Base-by-base conservation (phyloP, 768 basidiomycete genomes). In the Russula olivacea region DNA sequence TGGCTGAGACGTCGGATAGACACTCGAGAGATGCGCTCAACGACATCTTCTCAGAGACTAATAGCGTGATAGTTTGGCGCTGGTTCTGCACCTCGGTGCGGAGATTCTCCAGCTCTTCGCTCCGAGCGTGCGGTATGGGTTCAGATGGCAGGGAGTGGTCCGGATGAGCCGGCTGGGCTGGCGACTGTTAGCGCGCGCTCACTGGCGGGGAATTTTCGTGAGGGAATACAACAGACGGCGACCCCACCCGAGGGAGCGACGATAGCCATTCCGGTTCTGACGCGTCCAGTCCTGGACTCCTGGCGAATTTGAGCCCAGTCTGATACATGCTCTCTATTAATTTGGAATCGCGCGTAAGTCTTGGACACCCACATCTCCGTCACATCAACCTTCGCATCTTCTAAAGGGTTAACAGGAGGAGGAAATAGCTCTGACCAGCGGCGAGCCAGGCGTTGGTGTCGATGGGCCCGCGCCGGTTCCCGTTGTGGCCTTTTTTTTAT, bases 401-500 rank as follows among this genome's bases (percentile, higher is more conserved):
- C 66, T 49, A 61, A 59, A 8, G 61, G 48, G 23, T 73, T 71
- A 23, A 66, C 68, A 3, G 67, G 71, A 12, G 70, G 67, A 15
- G 74, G 72, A 71, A 63, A 63, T 64, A 21, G 72, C 57, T 61
- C 67, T 48, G 43, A 58, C 65, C 36, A 65, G 63, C 17, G 82
- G 78, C 11, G 79, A 79, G 61, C 77, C 79, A 36, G 77, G 76
- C 55, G 80, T 76, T 45, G 80, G 78, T 57, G 56, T 36, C 19
- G 74, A 74, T 76, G 72, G 38, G 70, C 69, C 71, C 32, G 66
- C 68, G 41, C 69, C 60, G 0, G 69, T 53, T 4, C 68, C 60
- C 4, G 69, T 69, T 85, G 86, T 67, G 88, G 85, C 68, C 89
- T 88, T 63, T 87, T 82, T 82, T 74, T 89, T 90, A 80, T 91